Evolutionary conservation across 2,329 filamentous ascomycete genomes (phyloP).

Genomic region (Phyllosticta citrichinensis): DNA sequence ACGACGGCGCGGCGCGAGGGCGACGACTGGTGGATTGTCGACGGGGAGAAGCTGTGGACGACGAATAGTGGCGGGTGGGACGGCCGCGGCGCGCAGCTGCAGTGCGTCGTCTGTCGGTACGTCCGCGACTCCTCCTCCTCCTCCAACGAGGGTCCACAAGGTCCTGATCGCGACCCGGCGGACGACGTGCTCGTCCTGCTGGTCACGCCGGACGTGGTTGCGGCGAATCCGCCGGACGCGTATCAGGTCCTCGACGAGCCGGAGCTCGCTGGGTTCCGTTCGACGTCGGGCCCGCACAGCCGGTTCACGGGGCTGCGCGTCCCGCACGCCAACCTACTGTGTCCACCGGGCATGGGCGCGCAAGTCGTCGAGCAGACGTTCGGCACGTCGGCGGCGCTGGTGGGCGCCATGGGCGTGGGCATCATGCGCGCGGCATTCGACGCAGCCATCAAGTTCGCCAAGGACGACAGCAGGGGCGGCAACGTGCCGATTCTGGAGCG

Average conservation of each 20-base stretch:
- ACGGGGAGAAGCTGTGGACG: slow-evolving; percentile 49
- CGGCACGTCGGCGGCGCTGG: slow-evolving; percentile 37
- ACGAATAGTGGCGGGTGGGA: slow-evolving; percentile 48
- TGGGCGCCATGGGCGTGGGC: slow-evolving; percentile 45
- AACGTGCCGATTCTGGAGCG: slow-evolving; percentile 36
- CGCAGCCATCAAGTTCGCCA: slow-evolving; percentile 41
- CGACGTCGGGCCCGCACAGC: slow-evolving; percentile 41
- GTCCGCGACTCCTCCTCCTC: too few species aligned
- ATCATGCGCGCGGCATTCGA: slow-evolving; percentile 47
- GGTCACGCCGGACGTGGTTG: slow-evolving; percentile 39
- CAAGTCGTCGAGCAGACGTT: slow-evolving; percentile 36
- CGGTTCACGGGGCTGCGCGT: slow-evolving; percentile 40
- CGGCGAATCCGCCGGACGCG: slow-evolving; percentile 31
- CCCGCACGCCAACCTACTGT: slow-evolving; percentile 39
- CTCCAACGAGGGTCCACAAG: not conserved
- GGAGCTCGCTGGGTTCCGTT: slow-evolving; percentile 37
- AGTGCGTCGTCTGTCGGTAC: slow-evolving; percentile 43
- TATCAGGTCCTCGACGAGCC: slow-evolving; percentile 40
- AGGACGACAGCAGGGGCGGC: slow-evolving; percentile 37
- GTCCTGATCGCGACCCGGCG: slow-evolving; percentile 17
- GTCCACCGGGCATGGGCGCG: slow-evolving; percentile 34
- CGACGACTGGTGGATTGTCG: slow-evolving; percentile 42
- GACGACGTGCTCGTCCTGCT: slow-evolving; percentile 40
- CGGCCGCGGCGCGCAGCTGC: slow-evolving; percentile 40
- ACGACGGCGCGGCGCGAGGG: slow-evolving; percentile 42